Conservation (phyloP, 371 early-diverging fungal species). For the Mucor saturninus region DNA sequence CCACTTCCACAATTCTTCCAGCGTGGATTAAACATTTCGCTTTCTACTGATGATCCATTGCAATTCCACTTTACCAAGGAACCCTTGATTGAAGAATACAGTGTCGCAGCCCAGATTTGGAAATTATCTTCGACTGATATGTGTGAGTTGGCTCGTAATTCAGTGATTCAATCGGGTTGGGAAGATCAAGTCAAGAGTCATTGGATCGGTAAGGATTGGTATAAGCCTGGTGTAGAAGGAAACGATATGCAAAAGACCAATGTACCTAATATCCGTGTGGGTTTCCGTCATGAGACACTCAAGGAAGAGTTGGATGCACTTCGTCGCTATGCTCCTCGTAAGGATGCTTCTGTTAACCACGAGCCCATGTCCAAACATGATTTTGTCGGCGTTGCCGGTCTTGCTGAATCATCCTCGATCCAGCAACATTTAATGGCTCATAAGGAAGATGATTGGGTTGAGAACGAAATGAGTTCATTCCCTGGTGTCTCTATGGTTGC, state of each 20-base stretch:
- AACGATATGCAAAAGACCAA: conserved; percentile 96
- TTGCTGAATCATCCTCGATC: conserved; percentile 24
- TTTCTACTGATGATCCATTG: conserved; percentile 98
- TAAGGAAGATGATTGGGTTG: neutral
- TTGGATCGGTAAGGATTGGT: conserved; percentile 91
- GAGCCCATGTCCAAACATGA: conserved; percentile 25
- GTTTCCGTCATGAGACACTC: conserved; percentile 86
- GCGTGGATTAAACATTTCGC: conserved; percentile 93
- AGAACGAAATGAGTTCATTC: conserved; percentile 10
- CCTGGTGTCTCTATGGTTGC: conserved; percentile 19
- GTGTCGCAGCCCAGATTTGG: conserved; percentile 98
- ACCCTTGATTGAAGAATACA: conserved; percentile 98
- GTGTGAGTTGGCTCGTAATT: conserved; percentile 98
- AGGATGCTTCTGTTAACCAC: neutral
- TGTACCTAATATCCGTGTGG: conserved; percentile 90
- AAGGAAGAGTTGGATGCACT: conserved; percentile 79
- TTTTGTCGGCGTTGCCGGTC: conserved; percentile 35
- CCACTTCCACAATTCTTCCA: conserved; percentile 96
- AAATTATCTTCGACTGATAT: conserved; percentile 94
- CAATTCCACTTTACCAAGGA: conserved; percentile 99
- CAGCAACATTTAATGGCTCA: conserved; percentile 32
- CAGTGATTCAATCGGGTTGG: conserved; percentile 94
- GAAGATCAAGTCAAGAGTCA: conserved; percentile 89
- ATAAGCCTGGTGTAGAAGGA: conserved; percentile 78
- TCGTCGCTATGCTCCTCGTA: conserved; percentile 27